Percentiles rank a stretch among this genome's conserved stretches.
Conservation (phyloP, 306 rosid species). For the Vigna hirtella region DNA sequence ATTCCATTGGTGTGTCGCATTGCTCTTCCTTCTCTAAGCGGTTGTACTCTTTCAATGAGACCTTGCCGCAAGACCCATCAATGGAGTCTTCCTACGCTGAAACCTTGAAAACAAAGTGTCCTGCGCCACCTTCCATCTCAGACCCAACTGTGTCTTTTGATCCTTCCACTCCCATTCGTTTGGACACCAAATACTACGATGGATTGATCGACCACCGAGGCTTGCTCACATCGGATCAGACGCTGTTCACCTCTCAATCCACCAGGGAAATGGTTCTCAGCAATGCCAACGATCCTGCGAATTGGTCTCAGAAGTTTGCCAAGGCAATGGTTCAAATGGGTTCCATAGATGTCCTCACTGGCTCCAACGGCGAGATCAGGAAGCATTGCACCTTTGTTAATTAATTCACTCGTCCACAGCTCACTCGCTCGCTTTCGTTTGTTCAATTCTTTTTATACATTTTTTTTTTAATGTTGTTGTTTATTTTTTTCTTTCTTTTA, state of each 20-base stretch:
- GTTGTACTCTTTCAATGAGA: constrained; percentile 50
- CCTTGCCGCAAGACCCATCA: constrained; percentile 46
- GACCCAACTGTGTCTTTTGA: constrained; percentile 33
- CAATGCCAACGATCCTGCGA: constrained; percentile 36
- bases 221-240: constrained; percentile 51
- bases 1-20: constrained; percentile 51
- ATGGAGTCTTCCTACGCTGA: constrained; percentile 21
- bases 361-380: constrained; percentile 49
- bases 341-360: constrained; percentile 46
- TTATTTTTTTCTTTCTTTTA: too few species aligned
- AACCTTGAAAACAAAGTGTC: too few species aligned
- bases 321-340: constrained; percentile 61
- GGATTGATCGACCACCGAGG: constrained; percentile 41
- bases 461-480: too few species aligned
- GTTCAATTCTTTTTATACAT: too few species aligned
- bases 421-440: too few species aligned
- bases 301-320: constrained; percentile 46
- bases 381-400: constrained; percentile 34
- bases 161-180: constrained; percentile 45
- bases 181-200: constrained; percentile 51
- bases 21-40: constrained; percentile 50
- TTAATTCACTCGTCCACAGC: background rate
- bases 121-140: too few species aligned
- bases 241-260: constrained; percentile 22
- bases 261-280: constrained; percentile 39